These are phyloP conservation scores for Paramecium biaurelia DNA, from an alignment of 73 alveolate genomes.

Conservation along the genomic window DNA sequence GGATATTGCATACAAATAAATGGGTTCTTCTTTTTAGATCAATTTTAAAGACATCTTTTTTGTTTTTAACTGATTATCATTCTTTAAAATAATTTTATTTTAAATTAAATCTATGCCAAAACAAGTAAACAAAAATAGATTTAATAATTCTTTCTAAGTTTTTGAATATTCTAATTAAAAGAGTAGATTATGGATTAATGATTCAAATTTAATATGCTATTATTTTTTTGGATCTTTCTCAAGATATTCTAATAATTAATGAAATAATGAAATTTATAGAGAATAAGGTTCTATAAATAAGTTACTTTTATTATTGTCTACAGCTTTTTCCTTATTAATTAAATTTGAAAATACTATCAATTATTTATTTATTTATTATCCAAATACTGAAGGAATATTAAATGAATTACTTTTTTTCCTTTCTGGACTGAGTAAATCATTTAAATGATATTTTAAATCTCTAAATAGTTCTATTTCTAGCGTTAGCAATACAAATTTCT, in stretches of 20 bases:
- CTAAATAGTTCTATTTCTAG: not conserved
- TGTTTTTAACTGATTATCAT: not conserved
- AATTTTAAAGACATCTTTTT: slow-evolving; percentile 23
- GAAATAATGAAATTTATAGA: not conserved
- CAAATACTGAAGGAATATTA: not conserved
- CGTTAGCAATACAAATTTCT: not conserved
- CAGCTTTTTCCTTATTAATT: not conserved
- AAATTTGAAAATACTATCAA: not conserved
- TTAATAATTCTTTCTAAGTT: not conserved
- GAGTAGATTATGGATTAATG: not conserved
- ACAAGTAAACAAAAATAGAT: not conserved
- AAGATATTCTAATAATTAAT: not conserved
- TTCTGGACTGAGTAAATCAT: not conserved
- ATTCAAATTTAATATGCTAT: not conserved
- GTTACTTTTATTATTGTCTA: not conserved
- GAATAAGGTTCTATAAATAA: not conserved
- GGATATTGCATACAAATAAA: not conserved
- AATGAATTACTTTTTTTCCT: not conserved
- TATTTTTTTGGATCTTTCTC: not conserved
- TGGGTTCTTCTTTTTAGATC: not conserved
- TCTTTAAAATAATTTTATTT: not conserved
- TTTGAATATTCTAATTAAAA: not conserved
- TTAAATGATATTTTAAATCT: not conserved
- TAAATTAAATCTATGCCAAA: not conserved
- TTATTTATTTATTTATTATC: not conserved